phyloP scores from a whole-genome alignment of 1,284 basidiomycete genomes.

The Pseudozyma sp. region DNA sequence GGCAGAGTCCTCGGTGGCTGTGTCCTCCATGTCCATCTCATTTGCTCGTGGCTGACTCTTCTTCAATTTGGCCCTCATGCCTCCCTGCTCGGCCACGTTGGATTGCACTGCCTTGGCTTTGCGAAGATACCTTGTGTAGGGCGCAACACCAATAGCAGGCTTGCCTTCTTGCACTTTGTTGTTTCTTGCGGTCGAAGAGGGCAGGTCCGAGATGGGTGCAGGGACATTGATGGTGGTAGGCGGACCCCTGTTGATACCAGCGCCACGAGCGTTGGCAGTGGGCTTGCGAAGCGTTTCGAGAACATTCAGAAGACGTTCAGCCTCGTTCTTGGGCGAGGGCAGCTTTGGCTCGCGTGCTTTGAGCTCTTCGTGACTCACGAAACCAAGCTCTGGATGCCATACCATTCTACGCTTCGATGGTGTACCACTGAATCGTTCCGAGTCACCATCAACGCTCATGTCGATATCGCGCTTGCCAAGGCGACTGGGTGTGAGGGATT shows the following conservation, averaged over 20 bases:
- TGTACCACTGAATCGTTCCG: constrained; percentile 27
- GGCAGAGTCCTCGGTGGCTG: constrained; percentile 23
- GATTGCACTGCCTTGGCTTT: constrained; percentile 40
- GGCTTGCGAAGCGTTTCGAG: constrained; percentile 69
- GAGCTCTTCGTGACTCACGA: constrained; percentile 62
- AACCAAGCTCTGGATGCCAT: constrained; percentile 64
- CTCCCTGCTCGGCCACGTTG: constrained; percentile 21
- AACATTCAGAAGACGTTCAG: constrained; percentile 69
- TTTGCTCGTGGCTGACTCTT: constrained; percentile 6
- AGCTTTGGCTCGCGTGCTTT: constrained; percentile 53
- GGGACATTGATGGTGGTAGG: constrained; percentile 42
- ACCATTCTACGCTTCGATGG: constrained; percentile 63
- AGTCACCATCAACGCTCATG: constrained; percentile 52
- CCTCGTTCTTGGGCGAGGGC: constrained; percentile 69
- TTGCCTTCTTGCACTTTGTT: constrained; percentile 15
- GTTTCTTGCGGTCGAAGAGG: constrained; percentile 7
- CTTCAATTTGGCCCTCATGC: constrained; percentile 46
- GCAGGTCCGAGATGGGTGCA: constrained; percentile 42
- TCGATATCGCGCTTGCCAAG: constrained; percentile 48
- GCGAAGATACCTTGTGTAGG: constrained; percentile 54
- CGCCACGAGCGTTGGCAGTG: constrained; percentile 54
- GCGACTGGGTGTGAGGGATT: constrained; percentile 36
- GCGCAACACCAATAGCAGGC: constrained; percentile 44
- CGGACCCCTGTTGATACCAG: constrained; percentile 23
- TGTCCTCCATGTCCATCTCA: constrained; percentile 20